Evolutionary conservation across 2,329 filamentous ascomycete species (phyloP).

Genomic region (Uncinocarpus reesii): DNA sequence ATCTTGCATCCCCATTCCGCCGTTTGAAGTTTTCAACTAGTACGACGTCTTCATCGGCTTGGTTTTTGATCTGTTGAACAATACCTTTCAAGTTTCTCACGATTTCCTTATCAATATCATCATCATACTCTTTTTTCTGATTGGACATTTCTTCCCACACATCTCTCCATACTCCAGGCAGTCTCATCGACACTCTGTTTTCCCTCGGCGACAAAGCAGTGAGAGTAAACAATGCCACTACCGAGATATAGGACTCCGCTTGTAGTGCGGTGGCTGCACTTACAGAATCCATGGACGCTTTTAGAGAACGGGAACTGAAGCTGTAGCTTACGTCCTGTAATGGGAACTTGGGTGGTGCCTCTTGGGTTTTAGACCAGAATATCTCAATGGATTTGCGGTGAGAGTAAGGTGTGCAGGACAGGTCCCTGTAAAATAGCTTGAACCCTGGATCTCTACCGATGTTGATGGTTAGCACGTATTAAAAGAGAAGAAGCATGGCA

Average conservation of each 20-base stretch:
- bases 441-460: slow-evolving; percentile 60
- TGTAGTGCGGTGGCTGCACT: slow-evolving; percentile 67
- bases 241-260: slow-evolving; percentile 78
- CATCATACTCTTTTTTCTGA: slow-evolving; percentile 57
- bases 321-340: slow-evolving; percentile 36
- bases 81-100: slow-evolving; percentile 52
- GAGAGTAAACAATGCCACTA: slow-evolving; percentile 67
- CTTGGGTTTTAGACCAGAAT: slow-evolving; percentile 66
- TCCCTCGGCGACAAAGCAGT: slow-evolving; percentile 71
- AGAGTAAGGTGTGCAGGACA: slow-evolving; percentile 65
- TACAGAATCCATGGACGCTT: slow-evolving; percentile 62
- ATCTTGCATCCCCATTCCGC: slow-evolving; percentile 26
- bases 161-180: slow-evolving; percentile 74
- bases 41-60: slow-evolving; percentile 61
- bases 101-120: slow-evolving; percentile 58
- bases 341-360: slow-evolving; percentile 36
- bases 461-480: slow-evolving; percentile 15
- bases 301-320: slow-evolving; percentile 41
- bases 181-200: slow-evolving; percentile 68
- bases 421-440: slow-evolving; percentile 55
- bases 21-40: slow-evolving; percentile 64
- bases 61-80: slow-evolving; percentile 29
- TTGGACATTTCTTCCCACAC: slow-evolving; percentile 71
- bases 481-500: not conserved
- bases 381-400: slow-evolving; percentile 66